Base-by-base conservation (phyloP, 2,329 filamentous ascomycete species). In the Stachybotrys elegans region DNA sequence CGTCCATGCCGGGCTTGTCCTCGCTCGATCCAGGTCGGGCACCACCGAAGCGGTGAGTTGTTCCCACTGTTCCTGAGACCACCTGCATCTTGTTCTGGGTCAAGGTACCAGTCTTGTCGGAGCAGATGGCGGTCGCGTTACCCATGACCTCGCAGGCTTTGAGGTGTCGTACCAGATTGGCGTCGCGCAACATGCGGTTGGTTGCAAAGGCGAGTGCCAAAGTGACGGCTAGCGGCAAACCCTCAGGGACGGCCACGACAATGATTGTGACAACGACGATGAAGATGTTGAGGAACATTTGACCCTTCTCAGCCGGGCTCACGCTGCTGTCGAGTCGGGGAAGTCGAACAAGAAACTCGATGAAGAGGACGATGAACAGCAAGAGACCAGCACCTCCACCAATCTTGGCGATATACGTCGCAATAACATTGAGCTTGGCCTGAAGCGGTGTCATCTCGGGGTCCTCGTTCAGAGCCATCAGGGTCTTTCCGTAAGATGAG, bases 61-160 rank as follows among this genome's bases (percentile, higher is more conserved):
- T 76, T 35, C 80, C 79, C 37, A 84, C 60, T 1, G 76, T 78
- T 41, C 75, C 80, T 4, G 79, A 72, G 23, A 84, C 80, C 13
- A 84, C 77, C 46, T 78, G 79, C 81, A 84, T 84, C 62, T 82
- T 82, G 59, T 84, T 84, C 57, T 84, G 80, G 1, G 81, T 84
- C 40, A 84, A 63, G 5, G 81, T 84, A 38, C 81, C 81, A 0
- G 81, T 84, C 64, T 84, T 84, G 66, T 84, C 81, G 1, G 79
- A 83, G 63, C 81, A 84, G 41, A 84, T 83, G 0, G 78, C 81
- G 1, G 83, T 86, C 6, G 84, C 85, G 56, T 88, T 89, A 42
- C 86, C 86, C 85, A 89, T 89, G 37, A 87, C 87, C 62, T 89
- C 86, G 55, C 86, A 89, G 19, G 86, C 84, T 56, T 86, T 85